Evolutionary conservation across 2,329 filamentous ascomycete genomes (phyloP).

Genomic region (Penicillium nordicum): DNA sequence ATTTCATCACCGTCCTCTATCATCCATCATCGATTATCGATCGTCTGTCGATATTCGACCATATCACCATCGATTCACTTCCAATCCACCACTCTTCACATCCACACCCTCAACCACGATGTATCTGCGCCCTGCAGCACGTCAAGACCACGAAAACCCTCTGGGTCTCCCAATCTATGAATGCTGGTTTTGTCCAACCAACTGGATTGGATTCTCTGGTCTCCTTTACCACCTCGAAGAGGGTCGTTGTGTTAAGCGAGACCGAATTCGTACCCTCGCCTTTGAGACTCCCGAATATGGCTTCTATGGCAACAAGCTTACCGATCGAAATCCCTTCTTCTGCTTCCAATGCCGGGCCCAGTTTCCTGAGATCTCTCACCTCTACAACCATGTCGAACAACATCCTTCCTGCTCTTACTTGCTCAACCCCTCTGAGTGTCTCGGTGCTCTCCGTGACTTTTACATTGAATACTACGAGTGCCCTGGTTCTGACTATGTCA

Average conservation of each 20-base stretch:
- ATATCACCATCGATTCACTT: neutral
- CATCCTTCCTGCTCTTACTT: neutral
- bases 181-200: constrained; percentile 2
- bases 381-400: neutral
- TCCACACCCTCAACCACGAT: neutral
- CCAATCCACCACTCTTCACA: neutral
- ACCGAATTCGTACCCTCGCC: neutral
- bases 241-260: neutral
- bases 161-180: neutral
- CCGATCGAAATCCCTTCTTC: neutral
- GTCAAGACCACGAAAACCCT: neutral
- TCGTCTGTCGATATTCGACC: neutral
- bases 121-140: neutral
- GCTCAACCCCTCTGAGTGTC: neutral
- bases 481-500: neutral
- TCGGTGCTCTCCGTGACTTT: neutral
- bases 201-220: neutral
- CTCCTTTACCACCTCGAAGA: neutral
- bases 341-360: neutral
- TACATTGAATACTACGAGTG: constrained; percentile 7
- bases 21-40: neutral
- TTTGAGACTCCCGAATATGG: constrained; percentile 4
- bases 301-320: neutral
- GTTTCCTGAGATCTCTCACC: neutral
- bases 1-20: neutral